Evolutionary conservation across 2,329 filamentous ascomycete genomes (phyloP).

Genomic region (Ophiostoma tasmaniense): DNA sequence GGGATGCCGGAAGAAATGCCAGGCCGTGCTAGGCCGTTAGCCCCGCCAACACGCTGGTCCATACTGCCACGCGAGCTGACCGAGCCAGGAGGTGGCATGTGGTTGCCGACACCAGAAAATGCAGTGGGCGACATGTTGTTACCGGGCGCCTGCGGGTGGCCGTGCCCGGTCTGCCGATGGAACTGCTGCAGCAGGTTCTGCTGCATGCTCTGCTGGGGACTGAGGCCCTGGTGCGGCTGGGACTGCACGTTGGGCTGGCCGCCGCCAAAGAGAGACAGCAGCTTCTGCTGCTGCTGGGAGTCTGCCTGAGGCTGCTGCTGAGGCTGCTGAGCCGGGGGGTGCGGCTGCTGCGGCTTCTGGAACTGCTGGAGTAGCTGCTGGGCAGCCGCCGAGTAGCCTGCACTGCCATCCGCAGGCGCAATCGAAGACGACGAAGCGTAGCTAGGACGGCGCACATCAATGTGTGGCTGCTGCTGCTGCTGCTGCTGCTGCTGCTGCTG

Average conservation of each 20-base stretch:
- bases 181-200: constrained; percentile 10
- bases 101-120: neutral
- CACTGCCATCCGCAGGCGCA: neutral
- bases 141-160: neutral
- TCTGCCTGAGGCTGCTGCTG: neutral
- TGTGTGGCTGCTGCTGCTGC: neutral
- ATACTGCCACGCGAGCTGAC: constrained; percentile 14
- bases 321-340: neutral
- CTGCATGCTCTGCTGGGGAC: neutral
- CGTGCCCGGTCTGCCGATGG: constrained; percentile 18
- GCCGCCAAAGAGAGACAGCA: constrained; percentile 55
- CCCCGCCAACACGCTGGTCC: neutral
- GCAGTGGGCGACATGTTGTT: constrained; percentile 5
- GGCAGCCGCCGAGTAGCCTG: neutral
- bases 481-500: constrained; percentile 3
- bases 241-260: neutral
- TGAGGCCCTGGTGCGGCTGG: neutral
- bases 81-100: constrained; percentile 1
- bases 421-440: constrained; percentile 11
- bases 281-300: constrained; percentile 28
- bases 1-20: neutral
- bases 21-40: neutral
- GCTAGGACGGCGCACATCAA: constrained; percentile 12
- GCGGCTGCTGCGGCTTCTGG: neutral
- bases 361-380: neutral